Base-by-base conservation (phyloP, 768 basidiomycete genomes). In the Collybiopsis confluens region DNA sequence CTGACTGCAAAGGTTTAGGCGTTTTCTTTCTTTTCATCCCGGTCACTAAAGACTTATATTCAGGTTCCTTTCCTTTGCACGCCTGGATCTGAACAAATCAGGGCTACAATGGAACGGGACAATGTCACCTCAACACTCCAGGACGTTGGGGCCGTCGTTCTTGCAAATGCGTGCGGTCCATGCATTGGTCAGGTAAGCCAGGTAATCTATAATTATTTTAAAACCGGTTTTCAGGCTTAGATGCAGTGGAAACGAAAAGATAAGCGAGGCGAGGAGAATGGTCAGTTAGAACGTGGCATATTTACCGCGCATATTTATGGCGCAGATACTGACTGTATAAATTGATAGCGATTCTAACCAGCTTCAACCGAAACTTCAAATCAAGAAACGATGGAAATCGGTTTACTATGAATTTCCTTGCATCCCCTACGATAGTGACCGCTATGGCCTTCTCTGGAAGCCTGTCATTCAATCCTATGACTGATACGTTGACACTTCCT, bases 141-240 rank as follows among this genome's bases (percentile, higher is more conserved):
- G 68, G 84, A 84, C 61, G 89, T 98, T 49, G 97, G 97, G n/a
- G 97, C 90, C 2, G 77, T 86, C 48, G 96, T 99, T 21, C 77
- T 99, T 33, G 95, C 97, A 5, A 99, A 99, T 68, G 97, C 97
- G 2, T 99, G 97, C 61, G 97, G 97, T 48, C 97, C 97, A 23
- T 99, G 97, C 66, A 99, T 98, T 61, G 97, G 97, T 43, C 96
- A 98, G 72, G 89, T 86, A 60, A 30, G 73, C 59, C 24, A 33
- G 51, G 41, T 13, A 11, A 4, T 3, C 40, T 27, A 27, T 24
- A 37, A 43, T 52, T 35, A 9, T n/a, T n/a, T n/a, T n/a, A n/a
- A n/a, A n/a, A n/a, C 9, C 10, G 26, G 23, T 13, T 26, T 38
- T 55, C 42, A 48, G 57, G 59, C 23, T 58, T 30, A 4, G 7